A percentile compares a stretch with the other conserved stretches of the same genome.
phyloP scores from a whole-genome alignment of 257 asterid genomes.

The Nicotiana sylvestris region DNA sequence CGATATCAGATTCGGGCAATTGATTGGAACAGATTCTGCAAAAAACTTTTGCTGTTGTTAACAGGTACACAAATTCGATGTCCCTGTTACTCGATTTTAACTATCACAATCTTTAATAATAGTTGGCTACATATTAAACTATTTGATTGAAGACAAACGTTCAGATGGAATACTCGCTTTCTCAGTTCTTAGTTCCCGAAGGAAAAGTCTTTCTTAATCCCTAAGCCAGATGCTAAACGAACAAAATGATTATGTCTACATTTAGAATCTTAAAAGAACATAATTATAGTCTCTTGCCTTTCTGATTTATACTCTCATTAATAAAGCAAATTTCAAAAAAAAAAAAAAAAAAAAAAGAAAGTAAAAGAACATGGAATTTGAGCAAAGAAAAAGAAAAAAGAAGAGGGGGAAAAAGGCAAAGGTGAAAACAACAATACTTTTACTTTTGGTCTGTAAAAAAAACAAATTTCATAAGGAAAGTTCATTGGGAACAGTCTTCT shows the following conservation, averaged over 20 bases:
- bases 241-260: neutral
- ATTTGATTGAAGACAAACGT: too few species aligned
- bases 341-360: neutral
- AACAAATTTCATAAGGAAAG: neutral
- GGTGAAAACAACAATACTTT: constrained; percentile 36
- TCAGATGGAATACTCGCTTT: neutral
- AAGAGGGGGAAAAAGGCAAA: constrained; percentile 21
- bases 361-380: neutral
- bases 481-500: neutral
- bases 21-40: too few species aligned
- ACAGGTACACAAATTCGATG: too few species aligned
- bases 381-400: constrained; percentile 13
- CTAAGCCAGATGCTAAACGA: neutral
- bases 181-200: neutral
- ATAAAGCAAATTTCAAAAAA: neutral
- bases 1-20: too few species aligned
- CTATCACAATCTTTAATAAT: too few species aligned
- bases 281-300: constrained; percentile 1
- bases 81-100: too few species aligned
- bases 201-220: neutral
- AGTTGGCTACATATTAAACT: too few species aligned
- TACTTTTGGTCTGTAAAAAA: constrained; percentile 32
- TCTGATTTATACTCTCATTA: neutral
- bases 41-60: too few species aligned
- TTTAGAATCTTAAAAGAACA: neutral